phyloP scores from a whole-genome alignment of 805 yeast genomes.

The Yarrowia sp. region DNA sequence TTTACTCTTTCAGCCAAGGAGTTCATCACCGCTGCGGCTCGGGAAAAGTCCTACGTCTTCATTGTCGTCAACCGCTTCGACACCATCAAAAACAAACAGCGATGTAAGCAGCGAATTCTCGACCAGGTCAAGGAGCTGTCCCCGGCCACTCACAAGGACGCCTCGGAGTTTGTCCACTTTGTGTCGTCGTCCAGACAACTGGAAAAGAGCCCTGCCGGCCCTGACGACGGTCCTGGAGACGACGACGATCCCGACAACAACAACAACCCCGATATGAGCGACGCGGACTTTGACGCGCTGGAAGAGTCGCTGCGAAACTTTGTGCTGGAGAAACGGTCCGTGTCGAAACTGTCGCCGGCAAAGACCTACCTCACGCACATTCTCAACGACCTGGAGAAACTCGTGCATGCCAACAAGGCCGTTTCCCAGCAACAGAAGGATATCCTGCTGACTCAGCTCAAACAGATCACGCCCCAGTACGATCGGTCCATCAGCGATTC shows the following conservation, averaged over 20 bases:
- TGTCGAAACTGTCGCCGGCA: constrained; percentile 91
- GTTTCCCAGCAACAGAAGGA: constrained; percentile 60
- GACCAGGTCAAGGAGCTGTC: constrained; percentile 85
- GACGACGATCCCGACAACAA: constrained; percentile 49
- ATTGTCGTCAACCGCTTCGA: constrained; percentile 95
- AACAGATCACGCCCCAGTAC: constrained; percentile 67
- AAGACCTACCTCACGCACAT: constrained; percentile 81
- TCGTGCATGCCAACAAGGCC: constrained; percentile 70
- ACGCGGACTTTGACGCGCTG: constrained; percentile 68
- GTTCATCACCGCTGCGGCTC: constrained; percentile 86
- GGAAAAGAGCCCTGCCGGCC: constrained; percentile 51
- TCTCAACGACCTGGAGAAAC: constrained; percentile 64
- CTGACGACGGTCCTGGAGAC: constrained; percentile 52
- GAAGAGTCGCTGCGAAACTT: constrained; percentile 87
- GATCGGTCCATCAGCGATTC: constrained; percentile 62
- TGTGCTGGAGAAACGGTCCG: constrained; percentile 84
- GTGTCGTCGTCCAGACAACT: constrained; percentile 69
- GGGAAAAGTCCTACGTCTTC: constrained; percentile 88
- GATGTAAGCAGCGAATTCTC: constrained; percentile 77
- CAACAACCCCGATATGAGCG: constrained; percentile 48
- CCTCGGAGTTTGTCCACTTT: constrained; percentile 92
- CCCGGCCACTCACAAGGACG: constrained; percentile 88
- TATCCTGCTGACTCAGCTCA: constrained; percentile 58
- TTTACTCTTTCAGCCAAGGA: constrained; percentile 94
- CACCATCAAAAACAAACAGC: constrained; percentile 76